Conservation (phyloP, 148 eudicot species). For the Chenopodium formosanum region DNA sequence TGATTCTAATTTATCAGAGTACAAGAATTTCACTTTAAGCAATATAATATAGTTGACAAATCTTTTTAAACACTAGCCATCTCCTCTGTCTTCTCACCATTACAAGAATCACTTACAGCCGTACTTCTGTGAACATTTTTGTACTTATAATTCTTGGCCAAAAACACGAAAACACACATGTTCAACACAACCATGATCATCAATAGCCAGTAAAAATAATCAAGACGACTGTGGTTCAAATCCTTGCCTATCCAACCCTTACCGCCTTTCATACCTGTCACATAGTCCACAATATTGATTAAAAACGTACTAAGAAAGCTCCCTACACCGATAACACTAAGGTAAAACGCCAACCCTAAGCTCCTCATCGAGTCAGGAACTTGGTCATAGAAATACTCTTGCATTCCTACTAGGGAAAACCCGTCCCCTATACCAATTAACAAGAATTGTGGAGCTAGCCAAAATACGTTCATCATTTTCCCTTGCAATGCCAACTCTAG, state of each 20-base stretch:
- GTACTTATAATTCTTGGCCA: conserved; percentile 41
- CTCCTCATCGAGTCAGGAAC: conserved; percentile 74
- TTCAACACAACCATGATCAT: conserved; percentile 28
- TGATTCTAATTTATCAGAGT: neutral
- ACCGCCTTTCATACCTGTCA: conserved; percentile 38
- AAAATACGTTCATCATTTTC: conserved; percentile 40
- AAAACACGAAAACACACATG: conserved; percentile 26
- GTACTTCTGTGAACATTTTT: conserved; percentile 32
- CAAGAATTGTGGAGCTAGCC: conserved; percentile 66
- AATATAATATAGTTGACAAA: neutral
- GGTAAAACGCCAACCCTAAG: conserved; percentile 55
- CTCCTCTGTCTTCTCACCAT: neutral
- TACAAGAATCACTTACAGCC: conserved; percentile 4
- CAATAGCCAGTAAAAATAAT: conserved; percentile 47
- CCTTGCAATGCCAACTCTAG: conserved; percentile 24
- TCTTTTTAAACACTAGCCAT: neutral
- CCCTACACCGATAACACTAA: conserved; percentile 54
- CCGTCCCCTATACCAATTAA: conserved; percentile 59
- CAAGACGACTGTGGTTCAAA: conserved; percentile 43
- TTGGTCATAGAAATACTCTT: conserved; percentile 73
- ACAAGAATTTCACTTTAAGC: neutral
- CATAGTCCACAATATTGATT: conserved; percentile 37
- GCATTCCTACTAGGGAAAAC: conserved; percentile 61
- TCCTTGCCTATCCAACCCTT: conserved; percentile 52
- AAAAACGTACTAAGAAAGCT: conserved; percentile 45